Evolutionary conservation across 192 early-diverging fungal genomes (phyloP).

Genomic region (Diversispora eburnea): DNA sequence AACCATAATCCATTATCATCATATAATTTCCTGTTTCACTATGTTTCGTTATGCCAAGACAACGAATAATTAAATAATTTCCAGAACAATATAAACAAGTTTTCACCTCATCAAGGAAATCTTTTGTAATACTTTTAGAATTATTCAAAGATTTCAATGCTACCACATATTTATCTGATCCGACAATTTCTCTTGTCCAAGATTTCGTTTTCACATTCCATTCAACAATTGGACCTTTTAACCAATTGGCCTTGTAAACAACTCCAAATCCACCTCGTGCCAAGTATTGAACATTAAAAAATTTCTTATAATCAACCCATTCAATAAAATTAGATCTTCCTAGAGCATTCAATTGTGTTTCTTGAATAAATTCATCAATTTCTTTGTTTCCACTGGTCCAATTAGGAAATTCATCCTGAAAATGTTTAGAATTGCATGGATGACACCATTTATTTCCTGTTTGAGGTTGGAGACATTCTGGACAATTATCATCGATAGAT

Average conservation of each 20-base stretch:
- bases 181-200: not conserved
- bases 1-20: conserved; percentile 3
- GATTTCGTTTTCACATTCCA: not conserved
- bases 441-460: conserved; percentile 7
- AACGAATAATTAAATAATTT: not conserved
- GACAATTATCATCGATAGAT: not conserved
- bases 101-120: conserved; percentile 8
- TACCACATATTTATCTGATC: not conserved
- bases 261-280: not conserved
- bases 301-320: not conserved
- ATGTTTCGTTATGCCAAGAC: not conserved
- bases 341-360: not conserved
- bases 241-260: conserved; percentile 7
- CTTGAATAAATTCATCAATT: conserved; percentile 14
- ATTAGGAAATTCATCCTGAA: not conserved
- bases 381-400: conserved; percentile 17
- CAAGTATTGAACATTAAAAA: not conserved
- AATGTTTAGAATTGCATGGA: conserved; percentile 2
- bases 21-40: not conserved
- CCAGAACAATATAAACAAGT: not conserved
- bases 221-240: not conserved
- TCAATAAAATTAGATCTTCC: not conserved
- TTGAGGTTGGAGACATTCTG: conserved; percentile 4
- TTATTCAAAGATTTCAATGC: not conserved
- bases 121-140: not conserved